Evolutionary conservation across 2,329 filamentous ascomycete species (phyloP).

Genomic region (Aspergillus melleus): DNA sequence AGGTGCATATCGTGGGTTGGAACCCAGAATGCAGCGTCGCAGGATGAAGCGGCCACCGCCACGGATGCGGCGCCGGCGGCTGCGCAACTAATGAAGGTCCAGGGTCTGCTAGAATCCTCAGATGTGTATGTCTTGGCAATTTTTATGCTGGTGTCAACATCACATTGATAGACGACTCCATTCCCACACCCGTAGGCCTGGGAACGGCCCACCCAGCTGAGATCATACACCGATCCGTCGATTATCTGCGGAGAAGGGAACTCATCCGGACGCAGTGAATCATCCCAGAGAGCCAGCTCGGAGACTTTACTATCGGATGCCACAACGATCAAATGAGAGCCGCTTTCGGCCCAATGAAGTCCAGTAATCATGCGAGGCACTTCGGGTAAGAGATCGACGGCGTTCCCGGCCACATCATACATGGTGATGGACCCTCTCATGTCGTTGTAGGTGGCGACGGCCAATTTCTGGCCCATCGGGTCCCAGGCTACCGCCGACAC

Average conservation of each 20-base stretch:
- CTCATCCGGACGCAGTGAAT: slow-evolving; percentile 36
- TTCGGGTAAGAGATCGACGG: slow-evolving; percentile 47
- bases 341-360: slow-evolving; percentile 42
- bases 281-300: slow-evolving; percentile 47
- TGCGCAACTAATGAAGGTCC: slow-evolving; percentile 44
- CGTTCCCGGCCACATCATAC: slow-evolving; percentile 45
- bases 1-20: slow-evolving; percentile 45
- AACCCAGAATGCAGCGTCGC: slow-evolving; percentile 44
- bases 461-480: slow-evolving; percentile 44
- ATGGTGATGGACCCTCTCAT: slow-evolving; percentile 45
- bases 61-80: slow-evolving; percentile 30
- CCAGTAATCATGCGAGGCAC: slow-evolving; percentile 46
- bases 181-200: slow-evolving; percentile 43
- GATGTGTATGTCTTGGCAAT: slow-evolving; percentile 37
- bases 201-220: slow-evolving; percentile 42
- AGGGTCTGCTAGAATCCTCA: slow-evolving; percentile 31
- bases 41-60: slow-evolving; percentile 41
- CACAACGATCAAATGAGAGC: slow-evolving; percentile 43
- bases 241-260: slow-evolving; percentile 38
- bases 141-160: slow-evolving; percentile 39
- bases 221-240: slow-evolving; percentile 42
- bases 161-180: slow-evolving; percentile 41
- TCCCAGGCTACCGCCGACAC: slow-evolving; percentile 51
- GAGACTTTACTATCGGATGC: slow-evolving; percentile 44
- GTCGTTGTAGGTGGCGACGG: slow-evolving; percentile 48